Evolutionary conservation across 208 protist genomes (phyloP), one percentile per base, ranked within the genome.

Genomic region (Novymonas esmeraldas): DNA sequence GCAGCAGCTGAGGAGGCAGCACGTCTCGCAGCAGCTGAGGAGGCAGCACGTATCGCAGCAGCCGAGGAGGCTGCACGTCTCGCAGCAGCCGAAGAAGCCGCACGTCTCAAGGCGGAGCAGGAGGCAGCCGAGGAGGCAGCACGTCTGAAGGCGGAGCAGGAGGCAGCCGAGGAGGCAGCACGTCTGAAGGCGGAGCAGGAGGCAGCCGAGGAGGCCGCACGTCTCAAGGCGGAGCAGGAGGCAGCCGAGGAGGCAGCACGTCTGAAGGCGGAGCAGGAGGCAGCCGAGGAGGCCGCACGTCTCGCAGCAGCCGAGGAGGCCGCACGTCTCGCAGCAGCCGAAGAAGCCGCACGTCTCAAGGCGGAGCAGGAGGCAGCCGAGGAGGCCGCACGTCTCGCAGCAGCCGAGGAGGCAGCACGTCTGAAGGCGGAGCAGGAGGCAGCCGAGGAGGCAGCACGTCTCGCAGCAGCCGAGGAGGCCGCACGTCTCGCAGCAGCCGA

Each of bases 281-380:
- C 56, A 2, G 39, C 39, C 9, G 56, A 63, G 26, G 57, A 63
- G 57, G 57, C 34, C 24, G 39, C 39, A 7, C 57, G 39, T 22
- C 33, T 63, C n/a, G 42, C 0, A 2, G 39, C 26, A 11, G 41
- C 33, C 18, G 26, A 51, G 24, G 33, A 63, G 18, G 41, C 41
- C 11, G 0, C 11, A 13, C 41, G 41, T 3, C 5, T 46, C 41
- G 18, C 2, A 1, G 41, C 41, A 28, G 24, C 26, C 7, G 57
- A 62, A 22, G 57, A 48, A 10, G 57, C 55, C 4, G 55, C 55
- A 24, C 55, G 55, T 18, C 55, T 60, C 13, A 2, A 44, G 31
- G 55, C 55, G n/a, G 55, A 60, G 55, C 55, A 29, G n/a, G 55
- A 60, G 20, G 55, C 55, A 2, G 55, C 36, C 11, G 41, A 45